Base-by-base conservation (phyloP, 164 flowering plant species). In the Vitis labrusca region DNA sequence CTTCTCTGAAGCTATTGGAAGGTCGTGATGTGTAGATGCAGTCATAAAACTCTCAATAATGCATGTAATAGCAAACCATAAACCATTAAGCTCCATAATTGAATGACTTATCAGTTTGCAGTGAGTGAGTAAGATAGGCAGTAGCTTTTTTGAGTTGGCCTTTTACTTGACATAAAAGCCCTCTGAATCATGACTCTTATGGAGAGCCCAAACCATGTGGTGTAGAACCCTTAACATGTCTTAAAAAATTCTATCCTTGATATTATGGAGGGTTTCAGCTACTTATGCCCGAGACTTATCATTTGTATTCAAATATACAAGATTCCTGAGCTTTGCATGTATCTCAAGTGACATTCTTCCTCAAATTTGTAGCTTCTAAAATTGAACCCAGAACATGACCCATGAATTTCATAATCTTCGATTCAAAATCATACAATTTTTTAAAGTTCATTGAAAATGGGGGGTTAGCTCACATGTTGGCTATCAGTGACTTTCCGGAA, bases 131-230 rank as follows among this genome's bases (percentile, higher is more conserved):
- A 70, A 91, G 92, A 80, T 91, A 84, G 75, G 97, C 93, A 65
- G 94, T 92, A 62, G 97, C 91, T 70, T 76, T 89, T 79, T 94
- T 97, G 80, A 88, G 85, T 62, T 85, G 89, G 52, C 99, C 96
- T 65, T 84, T 77, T 48, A 94, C 97, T 81, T 92, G 97, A 82
- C 89, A 86, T 59, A 86, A 84, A 71, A 94, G 93, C 68, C 98
- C 99, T 58, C 82, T 76, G 57, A 94, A 88, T 97, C 95, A 94
- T 56, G 91, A 79, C 68, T 82, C 83, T 80, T 86, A 76, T 91
- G 88, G 72, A 92, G 75, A 68, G 99, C 89, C 80, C 91, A 76
- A 29, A 94, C 79, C 78, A 87, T 83, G 71, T 87, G 86, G 49
- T 81, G 79, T 58, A 92, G 51, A 74, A 89, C 81, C 73, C 85